Evolutionary conservation across 805 yeast species (phyloP), one percentile per base, ranked within the genome.

Genomic region (Saturnispora besseyi): DNA sequence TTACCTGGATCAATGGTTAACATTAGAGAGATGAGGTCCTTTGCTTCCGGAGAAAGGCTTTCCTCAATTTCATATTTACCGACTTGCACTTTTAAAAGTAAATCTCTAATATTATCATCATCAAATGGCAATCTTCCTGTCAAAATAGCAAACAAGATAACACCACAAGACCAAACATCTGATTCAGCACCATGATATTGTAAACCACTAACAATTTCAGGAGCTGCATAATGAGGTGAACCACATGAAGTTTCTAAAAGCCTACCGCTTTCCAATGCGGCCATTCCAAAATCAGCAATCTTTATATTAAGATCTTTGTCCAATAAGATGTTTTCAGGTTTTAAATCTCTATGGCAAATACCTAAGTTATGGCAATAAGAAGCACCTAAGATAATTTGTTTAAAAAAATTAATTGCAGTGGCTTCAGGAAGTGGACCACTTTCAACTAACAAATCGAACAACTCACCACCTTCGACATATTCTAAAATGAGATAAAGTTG

Each of bases 261-360:
- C 58, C 84, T 80, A 48, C 77, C 78, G n/a, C 71, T 63, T 65
- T 93, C 98, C 43, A 93, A 71, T 6, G 99, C 98, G 15, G 99
- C 99, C 99, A 93, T 93, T 32, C 99, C 99, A 64, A 93, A 93
- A 68, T 93, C 99, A 9, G 99, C 99, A 57, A 93, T 88, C 66
- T 93, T 93, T 65, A 93, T 90, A 65, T 88, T 89, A 55, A 82
- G 79, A 63, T 87, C 77, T 62, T 83, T 82, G 69, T 90, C 98
- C 41, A 90, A 71, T 46, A 85, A 65, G 26, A 85, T 74, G 57
- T 85, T 85, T 62, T 85, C 93, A 2, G 93, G 93, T 63, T 85
- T 85, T 56, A 85, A 74, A 63, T 85, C 93, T 56, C 88, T 73
- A 61, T 85, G 93, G 50, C 84, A 84, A 47, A 85, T 82, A 57